Base-by-base conservation (phyloP, 305 asterid species). In the Solanum hybrid region DNA sequence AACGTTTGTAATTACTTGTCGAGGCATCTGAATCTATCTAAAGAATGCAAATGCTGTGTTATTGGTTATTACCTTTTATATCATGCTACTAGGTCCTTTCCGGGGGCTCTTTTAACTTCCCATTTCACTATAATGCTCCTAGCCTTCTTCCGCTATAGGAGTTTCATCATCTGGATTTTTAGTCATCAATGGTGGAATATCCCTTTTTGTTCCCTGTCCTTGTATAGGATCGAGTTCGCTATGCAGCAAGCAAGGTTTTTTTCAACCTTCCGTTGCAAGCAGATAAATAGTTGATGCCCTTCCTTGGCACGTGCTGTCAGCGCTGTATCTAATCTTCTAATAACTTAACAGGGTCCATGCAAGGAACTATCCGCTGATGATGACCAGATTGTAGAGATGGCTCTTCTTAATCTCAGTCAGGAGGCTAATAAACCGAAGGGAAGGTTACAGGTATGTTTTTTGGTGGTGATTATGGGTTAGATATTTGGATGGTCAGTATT, bases 371-470 rank as follows among this genome's bases (percentile, higher is more conserved):
- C 79, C 24, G 79, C 85, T 88, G 94, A 91, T 88, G 87, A 87
- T 87, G 94, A 91, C 36, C 93, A 89, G 83, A 91, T 91, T 89
- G 87, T 94, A 90, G 95, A 93, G 39, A 89, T 90, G 91, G 94
- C 94, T 70, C 92, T 94, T 79, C 94, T 88, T 85, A 88, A 86
- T 87, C 90, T 94, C 89, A 79, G 38, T 87, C 89, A 90, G 73
- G 93, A 94, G 90, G 91, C 90, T 89, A 90, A 91, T 88, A 93
- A 92, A 86, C 36, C 68, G 37, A 92, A 92, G 90, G 92, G 93
- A 31, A 91, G 93, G 79, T 11, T 89, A 29, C 91, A 93, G 94
- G 95, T 93, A 90, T 37, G 89, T 26, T 37, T 72, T 37, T 86
- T 26, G 41, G 70, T 89, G 82, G 81, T 86, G 83, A 45, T 72